A percentile compares a stretch with the other conserved stretches of the same genome.
These are phyloP conservation scores for Condylostoma magnum DNA, from an alignment of 169 alveolate species.

Conservation along the genomic window DNA sequence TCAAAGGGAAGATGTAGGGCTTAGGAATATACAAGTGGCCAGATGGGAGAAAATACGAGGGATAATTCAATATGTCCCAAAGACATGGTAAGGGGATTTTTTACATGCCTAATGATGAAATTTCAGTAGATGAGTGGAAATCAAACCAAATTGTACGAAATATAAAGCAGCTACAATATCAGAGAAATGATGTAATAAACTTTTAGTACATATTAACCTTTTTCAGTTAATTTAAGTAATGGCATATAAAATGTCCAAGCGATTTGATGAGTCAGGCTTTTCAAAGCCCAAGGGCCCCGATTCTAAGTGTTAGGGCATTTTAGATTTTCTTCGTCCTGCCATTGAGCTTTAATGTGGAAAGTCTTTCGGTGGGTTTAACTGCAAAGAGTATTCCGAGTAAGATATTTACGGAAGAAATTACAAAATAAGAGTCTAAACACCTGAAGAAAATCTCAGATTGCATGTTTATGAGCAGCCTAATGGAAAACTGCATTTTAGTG, in stretches of 20 bases:
- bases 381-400: neutral
- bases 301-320: neutral
- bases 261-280: conserved; percentile 9
- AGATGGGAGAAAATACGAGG: conserved; percentile 22
- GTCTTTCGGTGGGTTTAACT: neutral
- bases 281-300: neutral
- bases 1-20: no score
- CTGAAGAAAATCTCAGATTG: neutral
- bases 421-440: neutral
- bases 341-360: neutral
- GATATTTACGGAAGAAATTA: conserved; percentile 13
- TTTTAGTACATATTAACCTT: no score
- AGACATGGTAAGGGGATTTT: conserved; percentile 18
- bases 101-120: neutral
- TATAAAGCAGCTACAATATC: no score
- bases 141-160: no score
- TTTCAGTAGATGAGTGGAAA: conserved; percentile 2
- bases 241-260: conserved; percentile 10
- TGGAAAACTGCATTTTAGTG: neutral
- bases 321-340: neutral
- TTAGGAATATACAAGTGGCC: conserved; percentile 14
- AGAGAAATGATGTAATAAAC: no score
- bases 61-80: conserved; percentile 4
- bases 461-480: conserved; percentile 11
- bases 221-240: no score